phyloP scores from a whole-genome alignment of 2,329 filamentous ascomycete species.

The Botrytis tulipae region DNA sequence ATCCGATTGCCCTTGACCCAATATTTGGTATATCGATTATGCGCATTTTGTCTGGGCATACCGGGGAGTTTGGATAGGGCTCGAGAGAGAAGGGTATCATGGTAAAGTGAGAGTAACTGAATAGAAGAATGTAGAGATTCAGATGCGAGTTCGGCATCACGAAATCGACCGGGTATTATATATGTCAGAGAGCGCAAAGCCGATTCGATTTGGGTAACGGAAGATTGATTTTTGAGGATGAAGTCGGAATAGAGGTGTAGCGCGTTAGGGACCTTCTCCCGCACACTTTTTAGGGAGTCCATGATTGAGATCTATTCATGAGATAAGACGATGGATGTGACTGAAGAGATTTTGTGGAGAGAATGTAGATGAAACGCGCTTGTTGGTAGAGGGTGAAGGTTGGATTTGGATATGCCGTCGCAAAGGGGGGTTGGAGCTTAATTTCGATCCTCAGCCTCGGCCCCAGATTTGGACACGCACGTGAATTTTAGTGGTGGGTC shows the following conservation, averaged over 20 bases:
- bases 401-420: constrained; percentile 1
- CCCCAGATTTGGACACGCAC: constrained; percentile 15
- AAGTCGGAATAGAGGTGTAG: constrained; percentile 78
- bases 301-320: constrained; percentile 14
- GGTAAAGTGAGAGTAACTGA: constrained; percentile 87
- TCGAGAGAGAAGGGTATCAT: constrained; percentile 79
- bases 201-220: constrained; percentile 93
- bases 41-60: constrained; percentile 49
- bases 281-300: constrained; percentile 24
- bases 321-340: background rate
- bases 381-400: constrained; percentile 6
- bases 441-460: constrained; percentile 20
- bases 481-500: constrained; percentile 12
- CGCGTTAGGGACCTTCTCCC: constrained; percentile 42
- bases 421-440: constrained; percentile 12
- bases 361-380: background rate
- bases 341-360: background rate
- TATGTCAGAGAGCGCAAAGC: constrained; percentile 90
- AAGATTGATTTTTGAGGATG: constrained; percentile 90
- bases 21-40: constrained; percentile 65
- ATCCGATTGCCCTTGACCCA: constrained; percentile 63
- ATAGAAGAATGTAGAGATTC: constrained; percentile 88
- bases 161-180: constrained; percentile 87
- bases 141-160: constrained; percentile 91
- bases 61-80: constrained; percentile 58